A percentile compares a stretch with the other conserved stretches of the same genome.
These are phyloP conservation scores for Dittrichia graveolens DNA, from an alignment of 129 eudicot genomes.

Conservation along the genomic window DNA sequence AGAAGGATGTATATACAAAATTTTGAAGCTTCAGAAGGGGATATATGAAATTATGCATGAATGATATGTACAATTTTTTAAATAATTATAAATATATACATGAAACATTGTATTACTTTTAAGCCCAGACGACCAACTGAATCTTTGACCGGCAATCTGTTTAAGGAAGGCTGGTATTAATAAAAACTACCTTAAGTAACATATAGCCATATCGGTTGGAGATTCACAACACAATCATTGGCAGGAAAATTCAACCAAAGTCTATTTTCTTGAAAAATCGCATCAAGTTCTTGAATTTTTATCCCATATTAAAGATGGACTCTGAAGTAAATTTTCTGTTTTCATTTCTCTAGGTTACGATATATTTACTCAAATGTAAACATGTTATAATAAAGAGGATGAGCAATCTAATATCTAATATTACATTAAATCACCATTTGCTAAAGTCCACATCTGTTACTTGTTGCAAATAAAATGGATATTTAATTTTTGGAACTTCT, in stretches of 20 bases:
- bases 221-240: slow-evolving; percentile 6
- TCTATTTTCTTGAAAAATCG: slow-evolving; percentile 5
- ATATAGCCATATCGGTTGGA: background rate
- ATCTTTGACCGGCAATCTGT: slow-evolving; percentile 6
- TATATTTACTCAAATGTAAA: background rate
- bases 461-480: slow-evolving; percentile 5
- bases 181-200: background rate
- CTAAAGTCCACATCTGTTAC: background rate
- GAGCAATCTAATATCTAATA: background rate
- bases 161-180: slow-evolving; percentile 6
- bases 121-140: background rate
- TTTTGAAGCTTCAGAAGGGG: too few relatives aligned
- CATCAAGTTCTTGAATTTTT: background rate
- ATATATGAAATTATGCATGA: too few relatives aligned
- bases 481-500: slow-evolving; percentile 25
- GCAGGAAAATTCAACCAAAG: background rate
- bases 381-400: background rate
- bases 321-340: background rate
- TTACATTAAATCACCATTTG: slow-evolving; percentile 16
- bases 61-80: too few relatives aligned
- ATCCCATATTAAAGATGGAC: too few relatives aligned
- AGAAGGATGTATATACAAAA: too few relatives aligned
- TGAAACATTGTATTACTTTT: too few relatives aligned
- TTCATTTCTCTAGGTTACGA: background rate
- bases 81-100: too few relatives aligned